Conservation (phyloP, 2,329 filamentous ascomycete species). For the Cytospora piceae region DNA sequence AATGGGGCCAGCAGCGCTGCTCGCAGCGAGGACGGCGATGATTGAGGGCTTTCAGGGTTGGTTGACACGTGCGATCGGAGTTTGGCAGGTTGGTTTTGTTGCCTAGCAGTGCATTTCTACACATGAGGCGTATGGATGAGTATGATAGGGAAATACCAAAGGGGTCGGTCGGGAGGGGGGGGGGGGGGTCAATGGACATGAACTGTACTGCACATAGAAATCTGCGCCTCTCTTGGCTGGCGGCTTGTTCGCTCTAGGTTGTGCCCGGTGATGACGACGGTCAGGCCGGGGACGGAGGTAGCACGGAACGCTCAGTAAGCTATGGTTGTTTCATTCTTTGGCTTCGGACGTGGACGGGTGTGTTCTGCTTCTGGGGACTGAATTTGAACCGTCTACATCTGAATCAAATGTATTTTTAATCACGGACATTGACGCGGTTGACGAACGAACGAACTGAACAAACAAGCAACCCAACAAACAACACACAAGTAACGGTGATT, state of each 20-base stretch:
- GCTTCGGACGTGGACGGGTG: neutral
- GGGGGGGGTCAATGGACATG: conserved; percentile 18
- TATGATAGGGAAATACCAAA: conserved; percentile 30
- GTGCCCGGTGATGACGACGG: neutral
- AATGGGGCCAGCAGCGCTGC: conserved; percentile 28
- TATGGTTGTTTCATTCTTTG: neutral
- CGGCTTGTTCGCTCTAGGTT: neutral
- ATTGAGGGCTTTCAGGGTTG: conserved; percentile 17
- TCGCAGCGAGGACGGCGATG: conserved; percentile 29
- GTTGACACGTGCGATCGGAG: conserved; percentile 20
- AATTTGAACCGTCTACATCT: neutral
- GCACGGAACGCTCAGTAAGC: neutral
- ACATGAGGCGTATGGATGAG: conserved; percentile 27
- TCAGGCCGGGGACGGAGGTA: neutral
- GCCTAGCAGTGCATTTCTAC: conserved; percentile 26
- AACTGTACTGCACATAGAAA: conserved; percentile 19
- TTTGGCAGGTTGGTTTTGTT: conserved; percentile 15
- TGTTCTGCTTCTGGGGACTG: neutral
- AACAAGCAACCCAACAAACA: neutral
- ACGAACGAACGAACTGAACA: neutral
- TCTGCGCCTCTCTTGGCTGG: conserved; percentile 5
- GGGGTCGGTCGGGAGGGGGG: neutral
- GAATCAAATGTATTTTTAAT: conserved; percentile 1
- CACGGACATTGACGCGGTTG: neutral
- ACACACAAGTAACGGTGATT: neutral